Evolutionary conservation across 73 alveolate genomes (phyloP), one percentile per base, ranked within the genome.

Genomic region (Blepharisma stoltei): DNA sequence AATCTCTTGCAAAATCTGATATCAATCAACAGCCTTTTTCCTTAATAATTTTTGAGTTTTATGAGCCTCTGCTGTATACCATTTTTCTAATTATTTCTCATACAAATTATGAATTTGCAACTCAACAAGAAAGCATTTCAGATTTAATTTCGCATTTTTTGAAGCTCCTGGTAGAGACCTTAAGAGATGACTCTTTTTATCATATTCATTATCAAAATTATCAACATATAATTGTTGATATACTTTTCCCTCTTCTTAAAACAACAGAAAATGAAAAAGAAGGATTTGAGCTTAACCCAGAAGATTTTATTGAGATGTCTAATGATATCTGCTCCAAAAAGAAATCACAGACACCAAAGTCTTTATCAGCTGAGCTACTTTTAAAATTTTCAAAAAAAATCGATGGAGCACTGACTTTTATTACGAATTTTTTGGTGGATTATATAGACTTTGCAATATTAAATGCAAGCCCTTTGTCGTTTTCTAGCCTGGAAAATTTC

Each of bases 241-340:
- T 89, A 18, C 71, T 82, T 55, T 66, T 89, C 46, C 81, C 85
- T 27, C 67, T 81, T 38, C 68, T 89, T 50, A 75, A 70, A 21
- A 79, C 90, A 9, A 43, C 85, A 7, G 55, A 73, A 21, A 78
- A 48, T 7, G 95, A 89, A 48, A 8, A 11, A n/a, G 87, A 77
- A 41, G 27, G 46, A 41, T 60, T 85, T 77, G 44, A 38, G 6
- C 76, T 44, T 6, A 81, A 76, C 68, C 95, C 95, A 7, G 81
- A 80, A 41, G 91, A 85, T 14, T 89, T 89, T 71, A 90, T 89
- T 7, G 52, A 49, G 7, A 65, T 89, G 8, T 76, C 91, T 23
- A 79, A 78, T 5, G 95, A 89, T 70, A 65, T 76, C 21, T 89
- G 95, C 44, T 93, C 85, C 47, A 89, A 80, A 54, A 79, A 89